Base-by-base conservation (phyloP, 2,329 filamentous ascomycete species). In the Fusarium continuum region DNA sequence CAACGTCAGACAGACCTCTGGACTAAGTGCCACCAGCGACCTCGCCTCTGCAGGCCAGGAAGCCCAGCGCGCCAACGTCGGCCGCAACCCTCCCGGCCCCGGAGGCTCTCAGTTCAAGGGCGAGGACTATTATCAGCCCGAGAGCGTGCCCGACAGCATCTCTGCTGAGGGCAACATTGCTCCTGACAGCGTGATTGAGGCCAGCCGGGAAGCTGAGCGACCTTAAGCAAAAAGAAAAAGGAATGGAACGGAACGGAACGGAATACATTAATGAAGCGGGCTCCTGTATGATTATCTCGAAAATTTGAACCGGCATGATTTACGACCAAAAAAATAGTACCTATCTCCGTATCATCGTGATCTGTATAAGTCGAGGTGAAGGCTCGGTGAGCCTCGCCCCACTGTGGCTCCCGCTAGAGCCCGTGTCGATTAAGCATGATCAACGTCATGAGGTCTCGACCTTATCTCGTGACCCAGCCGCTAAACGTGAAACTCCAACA, bases 81-180 rank as follows among this genome's bases (percentile, higher is more conserved):
- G 77, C 17, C 68, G 69, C 8, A 74, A 76, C 25, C 70, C 74
- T 22, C 64, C 69, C 2, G 74, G 74, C 2, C 70, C 74, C 13
- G 75, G 74, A 5, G 79, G 80, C 36, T 72, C 70, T 39, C 60
- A 76, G 47, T 80, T 75, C 70, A 77, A 76, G 67, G 80, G 78
- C 7, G 69, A 72, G 3, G 71, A 82, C 9, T 79, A 79, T 55
- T 77, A 81, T 54, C 64, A 57, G 3, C 74, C 76, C 1, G 77
- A 81, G 73, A 73, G 68, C 17, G 78, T 80, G 22, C 77, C 78
- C 6, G 79, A 79, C 16, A 77, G 76, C 58, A 76, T 76, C 43
- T 76, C 79, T 3, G 78, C 78, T 1, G 76, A 80, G 70, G 77
- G 77, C 0, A 71, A 77, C 47, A 66, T 81, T 40, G 68, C 80